Base-by-base conservation (phyloP, 306 rosid species). In the Begonia fuchsioides region DNA sequence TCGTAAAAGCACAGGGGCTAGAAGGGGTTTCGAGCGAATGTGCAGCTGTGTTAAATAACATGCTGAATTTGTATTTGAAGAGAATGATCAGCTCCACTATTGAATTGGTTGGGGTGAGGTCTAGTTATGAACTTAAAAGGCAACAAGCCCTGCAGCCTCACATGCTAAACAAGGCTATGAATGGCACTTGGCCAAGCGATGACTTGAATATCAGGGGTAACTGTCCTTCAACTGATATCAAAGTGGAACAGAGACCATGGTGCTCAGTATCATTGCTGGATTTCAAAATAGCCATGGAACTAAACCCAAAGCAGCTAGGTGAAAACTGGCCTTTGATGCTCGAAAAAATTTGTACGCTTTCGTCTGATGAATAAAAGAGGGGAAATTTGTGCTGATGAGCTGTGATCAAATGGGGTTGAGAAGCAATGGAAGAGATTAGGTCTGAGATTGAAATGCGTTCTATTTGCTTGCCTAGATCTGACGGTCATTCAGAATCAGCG, bases 271-370 rank as follows among this genome's bases (percentile, higher is more conserved):
- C 94, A 50, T 67, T 79, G 73, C 94, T 75, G 48, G 98, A 92
- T 79, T 85, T 92, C 63, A 92, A 82, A 74, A 81, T 86, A 58
- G 98, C 98, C 50, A 82, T 92, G 98, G 96, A 85, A 72, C 72
- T 92, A 67, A 81, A 82, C 77, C 98, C 87, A 18, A 88, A 60
- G 70, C 87, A 85, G 70, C 96, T 92, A 57, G 98, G 98, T 61
- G 98, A 82, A 69, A 96, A 92, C 68, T 92, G 96, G 96, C 95
- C 98, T 12, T 62, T 79, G 79, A 57, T 77, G 58, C 72, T 82
- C 66, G 98, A 92, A 77, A 92, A 92, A 71, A 85, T 92, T 57
- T 67, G 75, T 60, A 85, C 77, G 96, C 94, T 67, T 13, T 50
- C 81, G 13, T 79, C 85, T 39, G 85, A 85, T 52, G 86, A 85